A percentile compares a stretch with the other conserved stretches of the same genome.
phyloP scores from a whole-genome alignment of 208 protist species.

The Leishmania guyanensis region DNA sequence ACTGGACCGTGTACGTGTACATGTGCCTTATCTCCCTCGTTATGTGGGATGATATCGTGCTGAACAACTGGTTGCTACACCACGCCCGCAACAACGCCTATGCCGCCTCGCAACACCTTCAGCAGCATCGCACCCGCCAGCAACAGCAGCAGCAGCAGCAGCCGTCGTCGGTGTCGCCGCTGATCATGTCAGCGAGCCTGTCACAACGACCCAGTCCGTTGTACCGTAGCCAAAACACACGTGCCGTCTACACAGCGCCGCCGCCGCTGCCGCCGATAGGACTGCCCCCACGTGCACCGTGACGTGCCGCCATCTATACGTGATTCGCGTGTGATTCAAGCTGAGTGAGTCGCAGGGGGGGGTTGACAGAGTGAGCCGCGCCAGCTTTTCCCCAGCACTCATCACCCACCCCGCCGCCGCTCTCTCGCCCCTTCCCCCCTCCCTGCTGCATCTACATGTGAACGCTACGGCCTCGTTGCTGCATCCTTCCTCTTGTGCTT shows the following conservation, averaged over 20 bases:
- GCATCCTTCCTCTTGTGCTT: neutral
- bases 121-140: slow-evolving; percentile 25
- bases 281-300: slow-evolving; percentile 10
- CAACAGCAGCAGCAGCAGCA: slow-evolving; percentile 18
- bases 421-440: neutral
- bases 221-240: slow-evolving; percentile 12
- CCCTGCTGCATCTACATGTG: neutral
- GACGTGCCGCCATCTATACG: neutral
- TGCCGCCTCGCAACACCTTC: slow-evolving; percentile 53
- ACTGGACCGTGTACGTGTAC: slow-evolving; percentile 88
- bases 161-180: neutral
- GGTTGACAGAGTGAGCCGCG: neutral
- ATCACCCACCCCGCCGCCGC: neutral
- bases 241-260: neutral
- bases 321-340: neutral
- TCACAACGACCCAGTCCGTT: slow-evolving; percentile 9
- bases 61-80: slow-evolving; percentile 77
- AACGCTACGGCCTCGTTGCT: no score
- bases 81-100: slow-evolving; percentile 76
- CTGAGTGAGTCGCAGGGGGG: neutral
- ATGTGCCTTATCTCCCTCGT: slow-evolving; percentile 82
- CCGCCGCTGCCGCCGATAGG: neutral
- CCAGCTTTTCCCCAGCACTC: neutral
- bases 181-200: neutral
- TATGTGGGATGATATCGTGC: slow-evolving; percentile 85